These are phyloP conservation scores for Sanguinoderma infundibulare DNA, from an alignment of 1,284 basidiomycete species.

Conservation along the genomic window DNA sequence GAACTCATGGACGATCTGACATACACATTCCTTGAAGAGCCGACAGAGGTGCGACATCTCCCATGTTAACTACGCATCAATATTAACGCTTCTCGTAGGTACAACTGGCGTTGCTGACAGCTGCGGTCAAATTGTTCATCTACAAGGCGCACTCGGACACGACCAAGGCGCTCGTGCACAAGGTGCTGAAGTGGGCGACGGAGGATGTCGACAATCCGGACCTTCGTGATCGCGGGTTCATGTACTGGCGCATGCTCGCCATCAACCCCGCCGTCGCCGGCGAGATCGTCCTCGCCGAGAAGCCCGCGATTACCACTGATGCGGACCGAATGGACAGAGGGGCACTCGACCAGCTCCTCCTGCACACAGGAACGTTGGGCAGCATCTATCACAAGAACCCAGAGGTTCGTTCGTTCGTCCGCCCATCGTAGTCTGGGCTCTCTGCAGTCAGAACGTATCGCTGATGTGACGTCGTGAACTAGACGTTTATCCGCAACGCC, in stretches of 20 bases:
- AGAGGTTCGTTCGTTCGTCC: conserved; percentile 54
- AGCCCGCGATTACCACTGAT: conserved; percentile 97
- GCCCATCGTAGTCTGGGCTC: no score
- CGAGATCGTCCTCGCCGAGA: conserved; percentile 92
- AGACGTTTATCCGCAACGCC: conserved; percentile 87
- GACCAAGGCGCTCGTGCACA: conserved; percentile 91
- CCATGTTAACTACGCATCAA: background rate
- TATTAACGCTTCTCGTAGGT: conserved; percentile 57
- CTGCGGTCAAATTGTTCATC: conserved; percentile 96
- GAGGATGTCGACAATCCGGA: conserved; percentile 99
- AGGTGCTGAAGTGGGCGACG: conserved; percentile 96
- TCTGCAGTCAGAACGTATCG: background rate
- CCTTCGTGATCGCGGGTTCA: conserved; percentile 95
- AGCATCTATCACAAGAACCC: conserved; percentile 91
- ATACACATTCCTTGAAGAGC: conserved; percentile 92
- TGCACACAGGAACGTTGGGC: conserved; percentile 84
- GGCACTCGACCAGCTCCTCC: conserved; percentile 86
- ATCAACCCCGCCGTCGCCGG: conserved; percentile 90
- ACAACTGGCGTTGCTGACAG: conserved; percentile 94
- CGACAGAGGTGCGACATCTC: conserved; percentile 68
- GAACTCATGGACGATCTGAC: conserved; percentile 94
- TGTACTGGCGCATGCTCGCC: conserved; percentile 98
- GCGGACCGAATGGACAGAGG: conserved; percentile 97
- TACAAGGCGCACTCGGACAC: conserved; percentile 87
- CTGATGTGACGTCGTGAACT: background rate